Conservation (phyloP, 352 stramenopile species). For the Phytopythium montanum region DNA sequence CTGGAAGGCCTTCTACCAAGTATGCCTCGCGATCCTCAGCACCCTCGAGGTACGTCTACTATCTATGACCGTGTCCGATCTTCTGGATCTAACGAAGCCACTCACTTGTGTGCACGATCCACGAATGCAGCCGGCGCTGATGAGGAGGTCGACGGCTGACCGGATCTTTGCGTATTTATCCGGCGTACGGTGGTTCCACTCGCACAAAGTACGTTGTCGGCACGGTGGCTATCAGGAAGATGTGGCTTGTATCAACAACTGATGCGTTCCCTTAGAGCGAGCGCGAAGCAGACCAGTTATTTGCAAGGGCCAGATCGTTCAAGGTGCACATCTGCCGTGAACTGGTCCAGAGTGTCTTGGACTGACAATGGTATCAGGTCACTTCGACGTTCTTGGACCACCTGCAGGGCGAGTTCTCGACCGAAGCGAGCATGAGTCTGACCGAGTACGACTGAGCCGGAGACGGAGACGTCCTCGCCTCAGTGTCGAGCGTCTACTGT, state of each 20-base stretch:
- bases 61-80: not conserved
- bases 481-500: not conserved
- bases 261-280: slow-evolving; percentile 17
- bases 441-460: slow-evolving; percentile 26
- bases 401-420: slow-evolving; percentile 40
- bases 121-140: slow-evolving; percentile 12
- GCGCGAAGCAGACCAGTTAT: slow-evolving; percentile 31
- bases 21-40: slow-evolving; percentile 35
- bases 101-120: not conserved
- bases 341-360: not conserved
- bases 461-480: no score
- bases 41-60: slow-evolving; percentile 23
- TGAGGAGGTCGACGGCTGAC: slow-evolving; percentile 16
- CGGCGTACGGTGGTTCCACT: slow-evolving; percentile 30
- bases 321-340: slow-evolving; percentile 16
- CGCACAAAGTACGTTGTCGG: slow-evolving; percentile 22
- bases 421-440: slow-evolving; percentile 41
- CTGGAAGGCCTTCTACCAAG: slow-evolving; percentile 46
- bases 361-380: slow-evolving; percentile 17
- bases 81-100: not conserved
- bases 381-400: slow-evolving; percentile 36
- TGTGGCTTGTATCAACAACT: not conserved
- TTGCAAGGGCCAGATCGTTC: slow-evolving; percentile 26
- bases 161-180: slow-evolving; percentile 32
- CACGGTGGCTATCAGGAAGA: not conserved